A percentile compares a stretch with the other conserved stretches of the same genome.
phyloP scores from a whole-genome alignment of 768 basidiomycete species.

The Russula abietina region DNA sequence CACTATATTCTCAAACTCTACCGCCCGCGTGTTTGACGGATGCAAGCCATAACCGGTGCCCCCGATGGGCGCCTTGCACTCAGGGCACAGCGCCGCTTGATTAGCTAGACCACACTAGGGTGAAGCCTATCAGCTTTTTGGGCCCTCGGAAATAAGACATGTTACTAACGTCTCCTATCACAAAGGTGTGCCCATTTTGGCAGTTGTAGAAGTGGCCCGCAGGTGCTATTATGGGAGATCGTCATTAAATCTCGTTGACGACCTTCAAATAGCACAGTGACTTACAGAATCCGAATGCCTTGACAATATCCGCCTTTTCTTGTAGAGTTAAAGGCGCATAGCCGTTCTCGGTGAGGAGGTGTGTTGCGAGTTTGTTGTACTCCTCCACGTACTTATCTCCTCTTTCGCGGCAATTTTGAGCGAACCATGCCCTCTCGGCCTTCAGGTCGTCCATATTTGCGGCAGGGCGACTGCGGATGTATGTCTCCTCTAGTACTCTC shows the following conservation, averaged over 20 bases:
- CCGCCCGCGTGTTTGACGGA: conserved; percentile 39
- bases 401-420: conserved; percentile 27
- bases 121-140: conserved; percentile 7
- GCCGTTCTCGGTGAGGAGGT: conserved; percentile 21
- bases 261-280: not conserved
- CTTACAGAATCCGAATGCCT: conserved; percentile 29
- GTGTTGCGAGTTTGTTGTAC: conserved; percentile 24
- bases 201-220: conserved; percentile 34
- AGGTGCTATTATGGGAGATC: conserved; percentile 22
- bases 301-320: conserved; percentile 29
- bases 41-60: conserved; percentile 42
- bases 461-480: conserved; percentile 27
- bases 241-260: not conserved
- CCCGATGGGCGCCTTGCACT: conserved; percentile 52
- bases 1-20: conserved; percentile 45
- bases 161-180: conserved; percentile 46
- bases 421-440: conserved; percentile 29
- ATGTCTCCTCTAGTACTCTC: conserved; percentile 9
- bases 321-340: conserved; percentile 28
- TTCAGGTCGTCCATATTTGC: conserved; percentile 17
- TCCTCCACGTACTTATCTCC: conserved; percentile 25
- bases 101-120: conserved; percentile 56
- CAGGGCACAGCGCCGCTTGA: conserved; percentile 44
- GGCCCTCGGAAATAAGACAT: not conserved
- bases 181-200: conserved; percentile 55